These are phyloP conservation scores for Diaporthe sp. DNA, from an alignment of 2,329 filamentous ascomycete genomes.

Conservation along the genomic window DNA sequence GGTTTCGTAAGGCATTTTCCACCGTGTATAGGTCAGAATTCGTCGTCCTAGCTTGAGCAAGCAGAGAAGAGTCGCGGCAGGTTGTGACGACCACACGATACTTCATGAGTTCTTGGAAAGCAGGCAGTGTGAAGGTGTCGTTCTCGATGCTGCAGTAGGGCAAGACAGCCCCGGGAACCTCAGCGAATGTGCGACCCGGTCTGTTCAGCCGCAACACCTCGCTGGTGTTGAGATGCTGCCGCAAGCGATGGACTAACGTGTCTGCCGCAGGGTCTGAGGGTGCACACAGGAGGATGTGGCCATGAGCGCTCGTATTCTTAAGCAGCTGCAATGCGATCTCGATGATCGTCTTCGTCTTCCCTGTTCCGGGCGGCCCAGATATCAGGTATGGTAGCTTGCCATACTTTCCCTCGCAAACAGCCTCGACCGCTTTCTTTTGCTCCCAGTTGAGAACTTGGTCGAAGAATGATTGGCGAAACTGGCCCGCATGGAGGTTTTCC, in stretches of 20 bases:
- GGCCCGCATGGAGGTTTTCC: conserved; percentile 38
- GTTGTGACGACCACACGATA: conserved; percentile 43
- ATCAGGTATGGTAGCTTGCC: conserved; percentile 45
- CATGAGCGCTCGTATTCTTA: conserved; percentile 34
- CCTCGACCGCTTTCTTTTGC: conserved; percentile 43
- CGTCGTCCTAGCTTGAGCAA: conserved; percentile 41
- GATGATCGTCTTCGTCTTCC: conserved; percentile 45
- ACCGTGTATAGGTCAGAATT: conserved; percentile 42
- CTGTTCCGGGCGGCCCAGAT: conserved; percentile 45
- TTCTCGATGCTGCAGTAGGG: conserved; percentile 41
- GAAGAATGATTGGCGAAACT: conserved; percentile 36
- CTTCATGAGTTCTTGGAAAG: conserved; percentile 40
- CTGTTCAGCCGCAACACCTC: conserved; percentile 44
- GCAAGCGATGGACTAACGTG: conserved; percentile 41
- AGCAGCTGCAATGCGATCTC: conserved; percentile 43
- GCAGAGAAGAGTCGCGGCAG: conserved; percentile 43
- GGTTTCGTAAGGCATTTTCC: conserved; percentile 30
- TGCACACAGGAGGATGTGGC: conserved; percentile 44
- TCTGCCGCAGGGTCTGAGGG: conserved; percentile 44
- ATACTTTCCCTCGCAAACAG: conserved; percentile 41
- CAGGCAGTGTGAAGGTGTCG: conserved; percentile 40
- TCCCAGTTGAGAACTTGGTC: conserved; percentile 41
- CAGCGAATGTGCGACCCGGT: conserved; percentile 40
- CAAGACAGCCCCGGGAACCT: conserved; percentile 40
- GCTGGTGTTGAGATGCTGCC: conserved; percentile 29